These are phyloP conservation scores for Spizellomyces punctatus DNA, from an alignment of 192 early-diverging fungal species.

Conservation along the genomic window DNA sequence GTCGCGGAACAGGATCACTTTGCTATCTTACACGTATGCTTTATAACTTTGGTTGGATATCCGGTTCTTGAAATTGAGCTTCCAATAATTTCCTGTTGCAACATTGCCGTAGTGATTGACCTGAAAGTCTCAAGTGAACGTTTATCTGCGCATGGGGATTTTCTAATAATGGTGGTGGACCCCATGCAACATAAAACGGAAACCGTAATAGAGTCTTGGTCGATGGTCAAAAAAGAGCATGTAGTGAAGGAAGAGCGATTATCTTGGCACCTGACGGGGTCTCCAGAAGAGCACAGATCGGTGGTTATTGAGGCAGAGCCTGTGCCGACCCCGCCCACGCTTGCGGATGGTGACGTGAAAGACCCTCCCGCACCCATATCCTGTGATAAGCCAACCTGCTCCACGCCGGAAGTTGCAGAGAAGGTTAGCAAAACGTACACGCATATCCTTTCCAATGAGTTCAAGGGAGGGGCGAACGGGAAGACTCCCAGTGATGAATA, in stretches of 20 bases:
- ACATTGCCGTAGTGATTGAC: no score
- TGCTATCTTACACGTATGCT: no score
- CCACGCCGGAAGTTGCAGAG: conserved; percentile 24
- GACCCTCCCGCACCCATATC: background rate
- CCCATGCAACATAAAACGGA: background rate
- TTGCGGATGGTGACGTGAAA: no score
- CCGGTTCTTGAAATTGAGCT: no score
- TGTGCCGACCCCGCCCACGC: no score
- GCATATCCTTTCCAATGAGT: conserved; percentile 72
- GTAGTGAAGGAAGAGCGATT: background rate
- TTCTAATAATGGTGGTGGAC: background rate
- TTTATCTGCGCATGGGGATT: no score
- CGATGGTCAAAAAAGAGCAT: background rate
- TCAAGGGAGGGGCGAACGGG: conserved; percentile 70
- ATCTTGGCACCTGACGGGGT: background rate
- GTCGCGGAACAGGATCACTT: no score
- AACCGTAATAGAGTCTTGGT: background rate
- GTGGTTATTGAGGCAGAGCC: background rate
- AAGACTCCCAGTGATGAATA: conserved; percentile 69
- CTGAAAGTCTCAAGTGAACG: no score
- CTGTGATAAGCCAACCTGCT: conserved; percentile 26
- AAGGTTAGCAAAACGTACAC: conserved; percentile 64
- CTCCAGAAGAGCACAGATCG: background rate
- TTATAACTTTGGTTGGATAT: no score
- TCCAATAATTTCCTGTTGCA: no score